Conservation (phyloP, 441 rosid species). For the Erodium moschatum region DNA sequence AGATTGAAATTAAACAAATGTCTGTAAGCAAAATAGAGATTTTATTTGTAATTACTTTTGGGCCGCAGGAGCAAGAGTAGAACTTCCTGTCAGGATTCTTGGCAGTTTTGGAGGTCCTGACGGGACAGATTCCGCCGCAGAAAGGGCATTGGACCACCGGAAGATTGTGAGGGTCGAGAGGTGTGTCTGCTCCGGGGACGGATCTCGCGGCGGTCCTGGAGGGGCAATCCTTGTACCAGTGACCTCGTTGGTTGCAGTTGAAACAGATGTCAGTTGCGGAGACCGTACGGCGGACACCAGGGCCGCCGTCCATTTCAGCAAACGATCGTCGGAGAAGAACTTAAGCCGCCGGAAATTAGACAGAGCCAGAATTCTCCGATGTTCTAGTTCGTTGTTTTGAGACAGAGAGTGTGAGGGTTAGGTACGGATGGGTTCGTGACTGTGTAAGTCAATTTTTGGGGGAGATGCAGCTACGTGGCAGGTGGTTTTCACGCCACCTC, state of each 20-base stretch:
- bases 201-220: constrained; percentile 8
- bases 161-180: constrained; percentile 6
- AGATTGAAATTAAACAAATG: too few species aligned
- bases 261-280: constrained; percentile 17
- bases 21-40: not conserved
- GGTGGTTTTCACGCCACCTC: too few species aligned
- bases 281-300: too few species aligned
- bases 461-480: too few species aligned
- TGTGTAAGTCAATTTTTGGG: too few species aligned
- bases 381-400: not conserved
- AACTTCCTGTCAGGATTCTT: constrained; percentile 30
- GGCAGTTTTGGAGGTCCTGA: constrained; percentile 15
- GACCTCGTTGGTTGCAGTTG: constrained; percentile 30
- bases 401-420: not conserved
- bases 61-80: constrained; percentile 26
- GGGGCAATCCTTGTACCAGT: constrained; percentile 39
- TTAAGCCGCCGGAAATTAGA: not conserved
- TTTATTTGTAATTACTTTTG: constrained; percentile 3
- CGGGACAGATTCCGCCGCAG: constrained; percentile 24
- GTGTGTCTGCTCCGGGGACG: not conserved
- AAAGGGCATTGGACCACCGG: constrained; percentile 33
- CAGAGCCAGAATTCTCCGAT: not conserved
- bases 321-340: not conserved
- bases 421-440: too few species aligned
- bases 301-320: not conserved